Evolutionary conservation across 345 rosid species (phyloP).

Genomic region (Lepidium didymum): DNA sequence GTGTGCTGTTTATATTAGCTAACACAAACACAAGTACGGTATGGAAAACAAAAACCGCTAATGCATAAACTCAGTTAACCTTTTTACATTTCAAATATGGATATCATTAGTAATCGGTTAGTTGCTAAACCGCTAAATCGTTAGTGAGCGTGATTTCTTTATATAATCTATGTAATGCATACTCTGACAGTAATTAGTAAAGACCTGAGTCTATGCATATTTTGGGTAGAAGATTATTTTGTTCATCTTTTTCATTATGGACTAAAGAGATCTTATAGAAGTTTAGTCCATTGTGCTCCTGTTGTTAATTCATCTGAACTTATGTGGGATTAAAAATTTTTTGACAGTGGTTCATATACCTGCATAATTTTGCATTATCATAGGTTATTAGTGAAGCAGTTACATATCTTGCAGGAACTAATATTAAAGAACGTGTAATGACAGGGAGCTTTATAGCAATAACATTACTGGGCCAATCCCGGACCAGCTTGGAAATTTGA

Average conservation of each 20-base stretch:
- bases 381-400: neutral
- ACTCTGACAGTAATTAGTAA: neutral
- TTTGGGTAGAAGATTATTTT: neutral
- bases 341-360: neutral
- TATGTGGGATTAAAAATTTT: neutral
- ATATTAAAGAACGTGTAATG: slow-evolving; percentile 6
- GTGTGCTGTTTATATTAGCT: too few species aligned
- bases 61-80: too few species aligned
- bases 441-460: slow-evolving; percentile 84
- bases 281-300: neutral
- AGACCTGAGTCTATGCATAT: neutral
- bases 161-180: neutral
- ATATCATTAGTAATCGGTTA: too few species aligned
- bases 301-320: neutral
- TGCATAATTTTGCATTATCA: neutral
- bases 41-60: too few species aligned
- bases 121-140: neutral
- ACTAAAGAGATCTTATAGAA: neutral
- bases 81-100: too few species aligned
- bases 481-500: slow-evolving; percentile 76
- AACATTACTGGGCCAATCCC: slow-evolving; percentile 63
- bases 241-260: neutral
- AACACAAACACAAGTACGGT: too few species aligned
- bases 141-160: neutral
- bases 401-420: neutral